Evolutionary conservation across 768 basidiomycete genomes (phyloP).

Genomic region (Favolaschia claudopus): DNA sequence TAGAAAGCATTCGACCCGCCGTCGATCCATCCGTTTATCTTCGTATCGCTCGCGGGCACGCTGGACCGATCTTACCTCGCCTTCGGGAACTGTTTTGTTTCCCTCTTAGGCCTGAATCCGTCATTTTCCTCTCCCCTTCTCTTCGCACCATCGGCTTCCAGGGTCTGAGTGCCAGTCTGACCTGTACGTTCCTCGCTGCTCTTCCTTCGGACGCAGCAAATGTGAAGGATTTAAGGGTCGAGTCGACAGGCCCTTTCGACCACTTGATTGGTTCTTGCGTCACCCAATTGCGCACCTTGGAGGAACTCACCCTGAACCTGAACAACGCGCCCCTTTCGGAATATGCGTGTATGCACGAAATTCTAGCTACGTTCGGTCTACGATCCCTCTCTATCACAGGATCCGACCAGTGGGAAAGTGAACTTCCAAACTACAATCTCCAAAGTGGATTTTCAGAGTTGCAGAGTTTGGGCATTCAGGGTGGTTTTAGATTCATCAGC

Average conservation of each 20-base stretch:
- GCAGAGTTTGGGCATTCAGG: not conserved
- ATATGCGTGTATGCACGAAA: not conserved
- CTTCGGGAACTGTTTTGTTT: not conserved
- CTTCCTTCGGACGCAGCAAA: not conserved
- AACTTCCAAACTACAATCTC: not conserved
- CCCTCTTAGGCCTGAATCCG: not conserved
- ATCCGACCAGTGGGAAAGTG: not conserved
- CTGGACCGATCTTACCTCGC: not conserved
- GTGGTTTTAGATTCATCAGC: not conserved
- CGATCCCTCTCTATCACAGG: not conserved
- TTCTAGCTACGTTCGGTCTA: not conserved
- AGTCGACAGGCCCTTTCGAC: not conserved
- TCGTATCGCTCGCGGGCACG: not conserved
- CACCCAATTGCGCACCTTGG: not conserved
- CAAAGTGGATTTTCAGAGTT: not conserved
- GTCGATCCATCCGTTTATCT: slow-evolving; percentile 3
- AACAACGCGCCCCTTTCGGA: not conserved
- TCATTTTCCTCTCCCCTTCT: too few relatives aligned
- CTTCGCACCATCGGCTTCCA: too few relatives aligned
- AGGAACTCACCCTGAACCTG: not conserved
- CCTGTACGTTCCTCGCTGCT: too few relatives aligned
- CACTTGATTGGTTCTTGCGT: not conserved
- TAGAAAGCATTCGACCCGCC: not conserved
- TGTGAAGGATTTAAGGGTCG: too few relatives aligned
- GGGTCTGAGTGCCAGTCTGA: too few relatives aligned